These are phyloP conservation scores for Mortierella sp. DNA, from an alignment of 371 early-diverging fungal genomes.

Conservation along the genomic window DNA sequence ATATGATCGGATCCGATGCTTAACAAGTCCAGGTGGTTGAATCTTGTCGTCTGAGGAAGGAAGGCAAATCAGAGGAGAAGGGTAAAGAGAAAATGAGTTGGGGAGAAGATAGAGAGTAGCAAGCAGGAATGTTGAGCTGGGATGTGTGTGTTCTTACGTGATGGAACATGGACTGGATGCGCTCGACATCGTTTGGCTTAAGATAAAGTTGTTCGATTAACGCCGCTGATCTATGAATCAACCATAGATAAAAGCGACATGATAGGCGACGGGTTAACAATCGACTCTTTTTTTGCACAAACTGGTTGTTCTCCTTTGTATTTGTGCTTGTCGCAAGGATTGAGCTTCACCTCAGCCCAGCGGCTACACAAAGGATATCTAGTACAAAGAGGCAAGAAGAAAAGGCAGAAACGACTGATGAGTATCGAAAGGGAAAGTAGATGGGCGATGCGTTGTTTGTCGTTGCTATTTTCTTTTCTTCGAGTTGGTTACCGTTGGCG, in stretches of 20 bases:
- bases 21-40: conserved; percentile 33
- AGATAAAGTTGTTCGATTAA: conserved; percentile 42
- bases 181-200: conserved; percentile 26
- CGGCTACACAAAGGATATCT: conserved; percentile 42
- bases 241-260: background rate
- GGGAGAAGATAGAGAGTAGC: background rate
- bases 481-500: conserved; percentile 25
- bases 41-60: conserved; percentile 17
- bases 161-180: conserved; percentile 44
- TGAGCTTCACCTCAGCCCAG: conserved; percentile 29
- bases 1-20: conserved; percentile 42
- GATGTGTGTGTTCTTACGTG: conserved; percentile 21
- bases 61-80: background rate
- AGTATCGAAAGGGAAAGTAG: background rate
- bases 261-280: background rate
- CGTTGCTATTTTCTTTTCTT: too few species aligned
- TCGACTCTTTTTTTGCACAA: background rate
- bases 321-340: background rate
- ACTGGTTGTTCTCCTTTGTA: background rate
- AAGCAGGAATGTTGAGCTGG: background rate
- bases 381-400: background rate
- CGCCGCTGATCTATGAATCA: conserved; percentile 27
- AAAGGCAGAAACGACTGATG: background rate
- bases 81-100: background rate
- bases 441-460: too few species aligned